These are phyloP conservation scores for Massarina eburnea DNA, from an alignment of 2,329 filamentous ascomycete genomes.

Conservation along the genomic window DNA sequence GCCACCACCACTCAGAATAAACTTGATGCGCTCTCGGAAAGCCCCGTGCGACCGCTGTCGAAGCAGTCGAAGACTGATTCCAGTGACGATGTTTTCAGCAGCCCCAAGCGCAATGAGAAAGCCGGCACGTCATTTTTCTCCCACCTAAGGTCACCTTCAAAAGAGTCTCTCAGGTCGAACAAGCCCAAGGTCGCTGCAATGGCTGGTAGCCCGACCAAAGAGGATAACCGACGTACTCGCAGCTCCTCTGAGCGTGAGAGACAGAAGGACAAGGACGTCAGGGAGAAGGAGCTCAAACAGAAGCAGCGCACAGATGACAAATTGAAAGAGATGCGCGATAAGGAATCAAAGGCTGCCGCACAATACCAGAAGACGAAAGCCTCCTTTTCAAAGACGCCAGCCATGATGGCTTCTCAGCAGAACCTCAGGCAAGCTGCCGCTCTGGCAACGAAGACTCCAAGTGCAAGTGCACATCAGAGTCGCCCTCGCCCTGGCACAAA, in stretches of 20 bases:
- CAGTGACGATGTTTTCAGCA: conserved; percentile 37
- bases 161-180: conserved; percentile 35
- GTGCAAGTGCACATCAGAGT: conserved; percentile 31
- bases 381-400: conserved; percentile 53
- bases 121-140: conserved; percentile 33
- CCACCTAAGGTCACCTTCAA: conserved; percentile 39
- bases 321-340: conserved; percentile 68
- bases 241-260: conserved; percentile 65
- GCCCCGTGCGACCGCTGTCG: conserved; percentile 28
- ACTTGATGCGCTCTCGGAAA: conserved; percentile 53
- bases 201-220: conserved; percentile 35
- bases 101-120: conserved; percentile 37
- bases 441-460: conserved; percentile 53
- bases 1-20: conserved; percentile 61
- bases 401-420: conserved; percentile 40
- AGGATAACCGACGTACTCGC: conserved; percentile 53
- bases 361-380: conserved; percentile 46
- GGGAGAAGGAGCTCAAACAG: conserved; percentile 63
- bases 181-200: conserved; percentile 27
- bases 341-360: conserved; percentile 65
- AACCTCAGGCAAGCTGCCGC: conserved; percentile 28
- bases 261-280: conserved; percentile 58
- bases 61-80: conserved; percentile 23
- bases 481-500: conserved; percentile 27
- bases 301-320: conserved; percentile 63